Conservation (phyloP, 257 asterid species). For the Marsdenia floribunda region DNA sequence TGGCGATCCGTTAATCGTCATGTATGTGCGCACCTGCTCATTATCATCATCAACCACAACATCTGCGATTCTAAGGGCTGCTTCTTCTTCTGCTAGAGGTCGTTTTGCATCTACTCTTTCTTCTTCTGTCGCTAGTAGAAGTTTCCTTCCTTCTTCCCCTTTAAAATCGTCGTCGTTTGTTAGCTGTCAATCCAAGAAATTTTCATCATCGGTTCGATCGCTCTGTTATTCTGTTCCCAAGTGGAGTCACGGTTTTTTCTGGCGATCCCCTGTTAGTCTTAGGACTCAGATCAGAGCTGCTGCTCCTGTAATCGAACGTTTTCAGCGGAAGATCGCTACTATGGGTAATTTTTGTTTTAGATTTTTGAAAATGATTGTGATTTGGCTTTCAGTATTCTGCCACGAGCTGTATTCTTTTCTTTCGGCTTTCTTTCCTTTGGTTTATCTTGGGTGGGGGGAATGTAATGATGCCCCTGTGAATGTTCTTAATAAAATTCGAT, state of each 20-base stretch:
- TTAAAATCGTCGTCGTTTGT: conserved; percentile 18
- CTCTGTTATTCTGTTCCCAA: conserved; percentile 28
- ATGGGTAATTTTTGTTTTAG: conserved; percentile 44
- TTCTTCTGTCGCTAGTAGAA: conserved; percentile 19
- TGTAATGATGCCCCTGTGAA: neutral
- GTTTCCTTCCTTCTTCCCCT: conserved; percentile 9
- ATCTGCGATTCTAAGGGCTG: conserved; percentile 39
- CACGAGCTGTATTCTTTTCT: neutral
- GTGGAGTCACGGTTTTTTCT: conserved; percentile 49
- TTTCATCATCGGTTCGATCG: conserved; percentile 36
- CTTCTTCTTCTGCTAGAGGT: conserved; percentile 17
- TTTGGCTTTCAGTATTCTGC: neutral
- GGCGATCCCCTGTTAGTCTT: conserved; percentile 44
- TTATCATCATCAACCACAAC: conserved; percentile 30
- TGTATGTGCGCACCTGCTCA: conserved; percentile 45
- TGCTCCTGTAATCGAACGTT: conserved; percentile 44
- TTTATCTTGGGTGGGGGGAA: neutral
- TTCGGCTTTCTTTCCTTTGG: neutral
- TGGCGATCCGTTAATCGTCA: conserved; percentile 16
- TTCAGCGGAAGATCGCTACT: conserved; percentile 52
- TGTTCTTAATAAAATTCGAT: neutral
- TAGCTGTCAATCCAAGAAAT: conserved; percentile 30
- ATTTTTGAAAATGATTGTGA: neutral
- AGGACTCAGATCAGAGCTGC: conserved; percentile 55
- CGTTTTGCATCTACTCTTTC: conserved; percentile 43